Evolutionary conservation across 106 monocot genomes (phyloP).

Genomic region (Apostasia ramifera): DNA sequence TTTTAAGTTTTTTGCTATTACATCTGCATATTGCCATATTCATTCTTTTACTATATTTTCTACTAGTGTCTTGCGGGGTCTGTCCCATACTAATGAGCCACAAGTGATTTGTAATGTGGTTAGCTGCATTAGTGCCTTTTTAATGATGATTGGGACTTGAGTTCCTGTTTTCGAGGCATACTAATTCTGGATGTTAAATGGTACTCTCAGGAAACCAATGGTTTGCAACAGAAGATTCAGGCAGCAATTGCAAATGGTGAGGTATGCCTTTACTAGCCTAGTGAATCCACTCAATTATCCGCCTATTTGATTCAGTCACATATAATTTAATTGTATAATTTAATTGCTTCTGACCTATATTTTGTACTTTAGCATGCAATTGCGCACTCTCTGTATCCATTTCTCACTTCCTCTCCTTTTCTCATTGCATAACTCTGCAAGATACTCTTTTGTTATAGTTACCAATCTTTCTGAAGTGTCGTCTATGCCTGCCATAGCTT

Average conservation of each 20-base stretch:
- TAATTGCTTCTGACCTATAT: background rate
- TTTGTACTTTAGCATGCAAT: background rate
- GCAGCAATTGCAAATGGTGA: conserved; percentile 33
- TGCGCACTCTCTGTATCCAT: too few species aligned
- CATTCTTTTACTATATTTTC: too few species aligned
- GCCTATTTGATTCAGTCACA: too few species aligned
- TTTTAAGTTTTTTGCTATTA: too few species aligned
- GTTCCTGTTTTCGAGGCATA: background rate
- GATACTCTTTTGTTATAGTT: too few species aligned
- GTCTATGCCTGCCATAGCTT: too few species aligned
- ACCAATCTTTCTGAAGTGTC: too few species aligned
- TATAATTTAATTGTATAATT: too few species aligned
- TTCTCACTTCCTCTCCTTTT: too few species aligned
- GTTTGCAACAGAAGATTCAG: conserved; percentile 43
- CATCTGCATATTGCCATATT: too few species aligned
- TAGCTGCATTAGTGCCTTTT: background rate
- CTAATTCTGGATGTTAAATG: conserved; percentile 28
- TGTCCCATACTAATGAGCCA: background rate
- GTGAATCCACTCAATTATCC: background rate
- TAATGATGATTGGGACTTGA: background rate
- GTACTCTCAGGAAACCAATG: conserved; percentile 48
- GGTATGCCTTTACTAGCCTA: conserved; percentile 25
- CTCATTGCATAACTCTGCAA: too few species aligned
- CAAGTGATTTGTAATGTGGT: background rate
- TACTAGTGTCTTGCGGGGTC: background rate